These are phyloP conservation scores for Salix purpurea DNA, from an alignment of 345 rosid genomes.

Conservation along the genomic window DNA sequence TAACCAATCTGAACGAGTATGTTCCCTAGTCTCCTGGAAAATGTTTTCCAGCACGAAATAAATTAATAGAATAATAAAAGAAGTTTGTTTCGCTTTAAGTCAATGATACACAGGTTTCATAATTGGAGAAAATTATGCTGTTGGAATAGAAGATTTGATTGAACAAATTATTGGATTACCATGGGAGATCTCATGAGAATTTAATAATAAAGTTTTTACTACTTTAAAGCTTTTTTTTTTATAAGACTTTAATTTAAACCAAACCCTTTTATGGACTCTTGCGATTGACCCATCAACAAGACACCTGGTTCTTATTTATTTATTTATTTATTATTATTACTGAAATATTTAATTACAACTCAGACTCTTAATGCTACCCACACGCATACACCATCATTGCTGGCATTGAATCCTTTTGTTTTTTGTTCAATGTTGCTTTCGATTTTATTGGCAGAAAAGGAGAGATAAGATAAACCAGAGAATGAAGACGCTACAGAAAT, in stretches of 20 bases:
- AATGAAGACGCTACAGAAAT: conserved; percentile 93
- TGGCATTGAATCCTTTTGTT: background rate
- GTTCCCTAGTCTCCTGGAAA: background rate
- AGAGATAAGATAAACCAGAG: conserved; percentile 96
- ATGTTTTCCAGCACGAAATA: background rate
- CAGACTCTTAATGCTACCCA: background rate
- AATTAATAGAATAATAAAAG: background rate
- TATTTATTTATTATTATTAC: background rate
- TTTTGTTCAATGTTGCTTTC: background rate
- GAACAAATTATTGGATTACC: background rate
- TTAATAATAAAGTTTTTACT: too few relatives aligned
- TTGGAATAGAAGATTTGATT: background rate
- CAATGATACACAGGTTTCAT: background rate
- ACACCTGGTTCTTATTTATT: background rate
- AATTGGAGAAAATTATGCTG: background rate
- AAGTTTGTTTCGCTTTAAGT: background rate
- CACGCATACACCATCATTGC: background rate
- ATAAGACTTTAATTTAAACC: too few relatives aligned
- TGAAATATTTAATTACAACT: background rate
- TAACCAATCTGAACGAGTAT: conserved; percentile 97
- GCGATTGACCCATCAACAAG: background rate
- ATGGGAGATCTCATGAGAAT: background rate
- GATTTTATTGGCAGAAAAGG: conserved; percentile 57
- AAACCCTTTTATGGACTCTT: background rate
- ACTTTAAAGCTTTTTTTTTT: too few relatives aligned